phyloP scores from a whole-genome alignment of 2,329 filamentous ascomycete genomes.

The Rhinocladiella similis region DNA sequence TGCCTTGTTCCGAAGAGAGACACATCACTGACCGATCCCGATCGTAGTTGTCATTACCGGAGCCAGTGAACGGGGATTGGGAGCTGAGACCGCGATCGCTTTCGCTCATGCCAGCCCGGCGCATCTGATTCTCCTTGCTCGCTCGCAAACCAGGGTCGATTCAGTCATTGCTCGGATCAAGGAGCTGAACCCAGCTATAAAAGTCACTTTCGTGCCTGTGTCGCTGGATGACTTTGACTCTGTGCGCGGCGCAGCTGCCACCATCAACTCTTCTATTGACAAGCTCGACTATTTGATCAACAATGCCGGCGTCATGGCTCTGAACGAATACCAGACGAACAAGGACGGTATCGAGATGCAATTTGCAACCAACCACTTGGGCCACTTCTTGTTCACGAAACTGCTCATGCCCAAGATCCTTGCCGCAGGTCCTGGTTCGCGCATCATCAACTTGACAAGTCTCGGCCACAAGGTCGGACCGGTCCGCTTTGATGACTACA shows the following conservation, averaged over 20 bases:
- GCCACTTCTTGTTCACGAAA: constrained; percentile 37
- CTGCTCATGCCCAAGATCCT: constrained; percentile 32
- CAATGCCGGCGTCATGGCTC: constrained; percentile 37
- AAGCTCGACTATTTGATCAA: constrained; percentile 36
- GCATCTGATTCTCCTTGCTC: constrained; percentile 33
- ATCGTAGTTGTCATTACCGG: constrained; percentile 32
- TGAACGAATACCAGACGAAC: constrained; percentile 27
- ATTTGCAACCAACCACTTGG: constrained; percentile 38
- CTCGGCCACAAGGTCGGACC: constrained; percentile 45
- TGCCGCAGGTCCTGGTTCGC: constrained; percentile 22
- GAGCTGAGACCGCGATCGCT: constrained; percentile 32
- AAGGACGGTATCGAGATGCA: constrained; percentile 36
- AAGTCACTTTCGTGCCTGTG: constrained; percentile 25
- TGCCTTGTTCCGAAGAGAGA: background rate
- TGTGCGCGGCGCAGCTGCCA: constrained; percentile 30
- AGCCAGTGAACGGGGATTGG: constrained; percentile 29
- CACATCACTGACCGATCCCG: background rate
- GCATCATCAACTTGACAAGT: constrained; percentile 48
- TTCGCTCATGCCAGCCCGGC: constrained; percentile 32
- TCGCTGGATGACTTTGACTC: constrained; percentile 24
- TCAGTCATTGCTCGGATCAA: constrained; percentile 30
- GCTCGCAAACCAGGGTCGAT: constrained; percentile 30
- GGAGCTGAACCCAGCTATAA: constrained; percentile 16
- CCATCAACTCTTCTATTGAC: constrained; percentile 25
- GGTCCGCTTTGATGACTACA: constrained; percentile 34